Evolutionary conservation across 805 yeast species (phyloP).

Genomic region (Starmerella apicola): DNA sequence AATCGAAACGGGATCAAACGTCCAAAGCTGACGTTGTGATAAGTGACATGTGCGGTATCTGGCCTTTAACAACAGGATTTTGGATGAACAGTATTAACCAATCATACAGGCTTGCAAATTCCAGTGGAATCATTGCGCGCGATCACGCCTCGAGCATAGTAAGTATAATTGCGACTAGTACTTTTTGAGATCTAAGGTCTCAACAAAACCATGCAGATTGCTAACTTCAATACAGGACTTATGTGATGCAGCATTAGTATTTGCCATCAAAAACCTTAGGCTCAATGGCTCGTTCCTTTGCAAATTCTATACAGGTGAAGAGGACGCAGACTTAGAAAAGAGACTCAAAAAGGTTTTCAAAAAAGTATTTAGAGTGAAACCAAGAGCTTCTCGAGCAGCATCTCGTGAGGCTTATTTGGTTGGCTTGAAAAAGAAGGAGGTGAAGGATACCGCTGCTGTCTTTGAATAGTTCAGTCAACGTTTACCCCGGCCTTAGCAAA

Average conservation of each 20-base stretch:
- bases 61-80: conserved; percentile 37
- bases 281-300: conserved; percentile 66
- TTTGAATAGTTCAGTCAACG: too few relatives aligned
- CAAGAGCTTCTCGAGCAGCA: conserved; percentile 64
- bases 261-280: conserved; percentile 58
- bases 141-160: conserved; percentile 78
- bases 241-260: conserved; percentile 78
- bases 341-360: conserved; percentile 48
- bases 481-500: too few relatives aligned
- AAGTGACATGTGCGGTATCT: conserved; percentile 72
- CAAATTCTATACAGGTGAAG: conserved; percentile 75
- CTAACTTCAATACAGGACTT: conserved; percentile 40
- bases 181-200: neutral
- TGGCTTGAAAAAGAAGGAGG: conserved; percentile 36
- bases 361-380: conserved; percentile 60
- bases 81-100: conserved; percentile 60
- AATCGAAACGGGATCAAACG: too few relatives aligned
- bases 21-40: conserved; percentile 47
- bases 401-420: conserved; percentile 77
- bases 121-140: conserved; percentile 65
- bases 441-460: conserved; percentile 1
- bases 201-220: too few relatives aligned
- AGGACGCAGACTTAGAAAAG: conserved; percentile 52
- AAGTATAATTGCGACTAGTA: conserved; percentile 20
- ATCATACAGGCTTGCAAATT: conserved; percentile 88